Evolutionary conservation across 495 filamentous ascomycete species (phyloP).

Genomic region (Cercophora newfieldiana): DNA sequence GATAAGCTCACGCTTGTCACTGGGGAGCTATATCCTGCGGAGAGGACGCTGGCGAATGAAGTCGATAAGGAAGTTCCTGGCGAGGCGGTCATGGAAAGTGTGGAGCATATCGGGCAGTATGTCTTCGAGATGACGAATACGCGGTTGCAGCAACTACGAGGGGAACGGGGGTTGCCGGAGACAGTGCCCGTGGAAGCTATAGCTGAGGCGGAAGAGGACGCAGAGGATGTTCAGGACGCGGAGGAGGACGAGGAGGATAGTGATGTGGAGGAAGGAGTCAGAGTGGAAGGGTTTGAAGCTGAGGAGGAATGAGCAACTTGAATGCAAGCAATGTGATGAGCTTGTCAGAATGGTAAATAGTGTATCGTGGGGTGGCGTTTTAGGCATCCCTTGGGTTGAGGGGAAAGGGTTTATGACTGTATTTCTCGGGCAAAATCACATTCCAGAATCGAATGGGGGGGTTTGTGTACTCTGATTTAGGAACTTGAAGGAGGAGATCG

Average conservation of each 20-base stretch:
- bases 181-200: conserved; percentile 23
- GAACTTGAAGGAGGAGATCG: too few relatives aligned
- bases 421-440: not conserved
- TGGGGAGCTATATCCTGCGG: conserved; percentile 81
- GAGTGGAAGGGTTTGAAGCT: conserved; percentile 35
- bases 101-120: conserved; percentile 95
- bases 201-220: conserved; percentile 43
- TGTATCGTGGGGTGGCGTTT: not conserved
- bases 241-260: conserved; percentile 35
- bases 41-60: conserved; percentile 58
- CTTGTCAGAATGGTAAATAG: not conserved
- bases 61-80: conserved; percentile 51
- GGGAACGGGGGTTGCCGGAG: conserved; percentile 40
- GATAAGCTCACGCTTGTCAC: conserved; percentile 78
- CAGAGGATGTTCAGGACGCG: conserved; percentile 37
- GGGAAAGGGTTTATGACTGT: not conserved
- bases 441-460: not conserved
- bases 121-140: conserved; percentile 95
- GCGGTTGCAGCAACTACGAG: conserved; percentile 60
- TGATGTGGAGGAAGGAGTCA: conserved; percentile 40
- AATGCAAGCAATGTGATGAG: not conserved
- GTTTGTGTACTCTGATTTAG: too few relatives aligned
- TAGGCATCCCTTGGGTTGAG: not conserved
- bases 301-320: conserved; percentile 28
- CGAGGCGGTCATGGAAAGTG: conserved; percentile 73